phyloP scores from a whole-genome alignment of 768 basidiomycete genomes.

The Fibroporia radiculosa region DNA sequence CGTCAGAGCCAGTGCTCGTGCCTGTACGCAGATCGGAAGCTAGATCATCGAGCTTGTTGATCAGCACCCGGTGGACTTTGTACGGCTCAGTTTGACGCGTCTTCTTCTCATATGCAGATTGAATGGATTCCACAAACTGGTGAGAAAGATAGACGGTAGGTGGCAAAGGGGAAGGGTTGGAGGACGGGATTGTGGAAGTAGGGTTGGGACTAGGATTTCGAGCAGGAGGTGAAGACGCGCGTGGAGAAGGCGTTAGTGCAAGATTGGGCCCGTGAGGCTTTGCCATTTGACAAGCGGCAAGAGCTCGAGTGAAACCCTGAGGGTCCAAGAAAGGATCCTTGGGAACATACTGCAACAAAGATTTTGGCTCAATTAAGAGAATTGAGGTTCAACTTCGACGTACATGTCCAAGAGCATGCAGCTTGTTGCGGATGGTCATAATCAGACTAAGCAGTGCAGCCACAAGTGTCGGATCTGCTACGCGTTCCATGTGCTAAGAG shows the following conservation, averaged over 20 bases:
- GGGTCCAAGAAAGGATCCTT: constrained; percentile 79
- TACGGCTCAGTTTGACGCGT: constrained; percentile 42
- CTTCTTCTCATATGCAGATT: constrained; percentile 40
- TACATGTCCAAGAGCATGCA: constrained; percentile 45
- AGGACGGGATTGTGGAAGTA: constrained; percentile 2
- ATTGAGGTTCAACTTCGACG: no score
- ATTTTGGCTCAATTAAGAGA: background rate
- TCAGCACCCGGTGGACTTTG: constrained; percentile 54
- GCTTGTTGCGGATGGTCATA: constrained; percentile 59
- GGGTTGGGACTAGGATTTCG: background rate
- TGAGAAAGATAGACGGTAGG: constrained; percentile 30
- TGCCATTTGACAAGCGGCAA: constrained; percentile 27
- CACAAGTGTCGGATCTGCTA: constrained; percentile 66
- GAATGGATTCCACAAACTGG: constrained; percentile 39
- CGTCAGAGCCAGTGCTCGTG: constrained; percentile 9
- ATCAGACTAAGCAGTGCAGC: constrained; percentile 66
- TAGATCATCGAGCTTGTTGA: constrained; percentile 52
- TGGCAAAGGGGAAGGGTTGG: background rate
- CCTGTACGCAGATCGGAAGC: constrained; percentile 29
- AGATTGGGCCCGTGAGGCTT: constrained; percentile 16
- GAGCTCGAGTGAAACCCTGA: constrained; percentile 41
- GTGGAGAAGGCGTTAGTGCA: constrained; percentile 9
- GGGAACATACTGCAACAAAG: constrained; percentile 33
- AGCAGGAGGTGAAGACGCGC: constrained; percentile 7
- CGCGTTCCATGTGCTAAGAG: constrained; percentile 56